Conservation (phyloP, 2,329 filamentous ascomycete species). For the Ceratocystis huliohia region DNA sequence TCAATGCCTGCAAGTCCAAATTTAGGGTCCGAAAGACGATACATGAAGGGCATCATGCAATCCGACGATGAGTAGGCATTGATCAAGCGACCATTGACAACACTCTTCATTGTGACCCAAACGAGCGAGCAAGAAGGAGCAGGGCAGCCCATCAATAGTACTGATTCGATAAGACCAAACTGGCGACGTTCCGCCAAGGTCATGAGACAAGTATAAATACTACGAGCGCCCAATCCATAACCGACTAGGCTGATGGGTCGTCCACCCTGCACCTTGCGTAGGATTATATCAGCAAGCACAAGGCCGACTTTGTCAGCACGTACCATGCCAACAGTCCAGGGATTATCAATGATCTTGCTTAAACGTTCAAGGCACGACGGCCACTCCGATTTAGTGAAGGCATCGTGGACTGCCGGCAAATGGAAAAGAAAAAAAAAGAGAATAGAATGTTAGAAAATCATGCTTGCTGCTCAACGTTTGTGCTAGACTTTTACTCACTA, state of each 20-base stretch:
- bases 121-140: slow-evolving; percentile 57
- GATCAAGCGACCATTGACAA: slow-evolving; percentile 71
- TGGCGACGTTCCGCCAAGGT: slow-evolving; percentile 65
- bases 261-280: slow-evolving; percentile 72
- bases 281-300: slow-evolving; percentile 68
- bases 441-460: slow-evolving; percentile 25
- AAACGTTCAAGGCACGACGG: slow-evolving; percentile 52
- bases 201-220: slow-evolving; percentile 75
- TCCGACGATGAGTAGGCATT: slow-evolving; percentile 85
- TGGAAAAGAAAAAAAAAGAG: slow-evolving; percentile 32
- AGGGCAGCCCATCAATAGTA: slow-evolving; percentile 71
- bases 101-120: slow-evolving; percentile 66
- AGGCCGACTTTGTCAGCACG: slow-evolving; percentile 59
- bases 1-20: slow-evolving; percentile 78
- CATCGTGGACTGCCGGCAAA: slow-evolving; percentile 30
- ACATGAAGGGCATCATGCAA: slow-evolving; percentile 77
- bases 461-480: not conserved
- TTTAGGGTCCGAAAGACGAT: slow-evolving; percentile 68
- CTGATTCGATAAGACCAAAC: slow-evolving; percentile 78
- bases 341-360: slow-evolving; percentile 67
- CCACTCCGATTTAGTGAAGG: slow-evolving; percentile 35
- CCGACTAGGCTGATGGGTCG: slow-evolving; percentile 68
- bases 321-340: slow-evolving; percentile 63
- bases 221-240: slow-evolving; percentile 67
- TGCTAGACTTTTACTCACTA: slow-evolving; percentile 30